Percentiles rank a stretch among this genome's conserved stretches.
Conservation (phyloP, 2,329 filamentous ascomycete species). For the Colletotrichum tanaceti region DNA sequence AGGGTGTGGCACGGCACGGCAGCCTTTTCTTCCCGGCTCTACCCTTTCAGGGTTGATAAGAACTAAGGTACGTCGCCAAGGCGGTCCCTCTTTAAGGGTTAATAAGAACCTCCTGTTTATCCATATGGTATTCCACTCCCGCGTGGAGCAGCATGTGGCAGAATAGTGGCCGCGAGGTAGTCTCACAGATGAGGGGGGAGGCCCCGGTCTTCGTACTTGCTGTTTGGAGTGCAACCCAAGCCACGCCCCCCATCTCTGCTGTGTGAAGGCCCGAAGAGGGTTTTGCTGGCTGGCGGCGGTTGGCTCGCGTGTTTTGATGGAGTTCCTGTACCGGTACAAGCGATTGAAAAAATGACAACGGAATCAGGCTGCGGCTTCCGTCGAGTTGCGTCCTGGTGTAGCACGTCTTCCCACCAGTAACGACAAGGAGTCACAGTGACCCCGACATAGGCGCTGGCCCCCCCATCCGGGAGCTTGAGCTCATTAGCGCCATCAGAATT, state of each 20-base stretch:
- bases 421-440: slow-evolving; percentile 3
- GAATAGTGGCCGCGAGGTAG: slow-evolving; percentile 15
- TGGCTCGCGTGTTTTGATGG: slow-evolving; percentile 27
- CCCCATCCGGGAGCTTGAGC: background rate
- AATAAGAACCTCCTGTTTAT: slow-evolving; percentile 29
- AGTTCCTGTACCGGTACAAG: slow-evolving; percentile 32
- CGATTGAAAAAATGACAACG: slow-evolving; percentile 3
- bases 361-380: slow-evolving; percentile 29
- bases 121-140: slow-evolving; percentile 22
- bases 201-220: background rate
- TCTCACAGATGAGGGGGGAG: slow-evolving; percentile 11
- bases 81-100: slow-evolving; percentile 15
- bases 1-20: slow-evolving; percentile 33
- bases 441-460: slow-evolving; percentile 20
- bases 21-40: slow-evolving; percentile 32
- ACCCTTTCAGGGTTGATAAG: slow-evolving; percentile 31
- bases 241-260: slow-evolving; percentile 18
- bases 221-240: slow-evolving; percentile 24
- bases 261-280: slow-evolving; percentile 34
- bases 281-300: slow-evolving; percentile 18
- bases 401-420: slow-evolving; percentile 23
- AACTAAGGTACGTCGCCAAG: too few species aligned
- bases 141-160: slow-evolving; percentile 33
- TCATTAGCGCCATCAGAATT: slow-evolving; percentile 35
- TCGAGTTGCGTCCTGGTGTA: slow-evolving; percentile 21